Evolutionary conservation across 495 filamentous ascomycete genomes (phyloP), one percentile per base, ranked within the genome.

Genomic region (Aspergillus mulundensis): DNA sequence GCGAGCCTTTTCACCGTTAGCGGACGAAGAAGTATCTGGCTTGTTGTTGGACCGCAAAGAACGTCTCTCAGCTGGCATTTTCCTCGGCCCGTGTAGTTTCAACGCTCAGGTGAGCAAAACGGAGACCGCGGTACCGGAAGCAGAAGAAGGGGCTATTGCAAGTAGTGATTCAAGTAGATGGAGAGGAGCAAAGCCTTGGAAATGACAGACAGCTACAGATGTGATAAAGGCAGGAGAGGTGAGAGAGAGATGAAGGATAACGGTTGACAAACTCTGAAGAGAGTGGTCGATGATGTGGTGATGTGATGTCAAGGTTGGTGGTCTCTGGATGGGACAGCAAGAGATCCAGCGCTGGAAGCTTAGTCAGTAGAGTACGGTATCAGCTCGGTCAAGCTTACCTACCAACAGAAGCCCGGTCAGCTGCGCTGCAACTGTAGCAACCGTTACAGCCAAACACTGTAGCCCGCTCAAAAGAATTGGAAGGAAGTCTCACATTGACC

Each of bases 21-120:
- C 74, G 57, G 79, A 80, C 59, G 78, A 80, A 58, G 78, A 78
- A 57, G 74, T 72, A 55, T 81, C 79, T 53, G 72, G 71, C 60
- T 81, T 81, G 67, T 72, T 78, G 71, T 77, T 81, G 53, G 80
- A 83, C 73, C 80, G 73, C 64, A 82, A 66, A 64, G 75, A 80
- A 56, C 79, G 78, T 71, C 78, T 76, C 70, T 82, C 79, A 63
- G 72, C 71, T 68, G 79, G 79, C 79, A 82, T 82, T 60, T 74
- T 78, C 72, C 62, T 56, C 16, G 20, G 34, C 23, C 20, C 57
- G 60, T 64, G 42, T 46, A 64, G 64, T 64, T 63, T 66, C 14
- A 53, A 72, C 7, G 70, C 73, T 72, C 64, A 66, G 65, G 50
- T 69, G 62, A 69, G 59, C 62, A 64, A 53, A 32, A 54, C 53